Conservation (phyloP, 1,139 yeast species). For the Lodderomyces parapsilosis region DNA sequence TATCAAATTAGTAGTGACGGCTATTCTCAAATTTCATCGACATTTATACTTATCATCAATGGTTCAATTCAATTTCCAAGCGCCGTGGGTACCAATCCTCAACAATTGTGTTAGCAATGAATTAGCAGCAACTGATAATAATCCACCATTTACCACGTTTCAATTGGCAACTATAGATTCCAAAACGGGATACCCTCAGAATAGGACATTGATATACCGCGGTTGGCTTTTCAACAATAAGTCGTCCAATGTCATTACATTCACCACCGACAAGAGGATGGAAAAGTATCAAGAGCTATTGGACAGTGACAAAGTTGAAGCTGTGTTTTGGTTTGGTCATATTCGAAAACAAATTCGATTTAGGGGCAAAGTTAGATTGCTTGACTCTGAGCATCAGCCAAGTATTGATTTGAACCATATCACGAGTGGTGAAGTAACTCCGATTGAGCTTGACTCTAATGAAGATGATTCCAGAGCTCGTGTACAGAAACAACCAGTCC, state of each 20-base stretch:
- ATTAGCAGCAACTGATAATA: constrained; percentile 18
- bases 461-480: constrained; percentile 14
- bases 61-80: constrained; percentile 14
- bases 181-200: constrained; percentile 53
- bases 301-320: constrained; percentile 60
- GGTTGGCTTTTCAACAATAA: constrained; percentile 75
- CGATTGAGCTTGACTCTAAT: constrained; percentile 12
- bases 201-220: constrained; percentile 68
- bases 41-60: too few species aligned
- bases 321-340: constrained; percentile 68
- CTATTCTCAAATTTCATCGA: too few species aligned
- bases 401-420: constrained; percentile 25
- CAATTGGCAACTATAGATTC: constrained; percentile 68
- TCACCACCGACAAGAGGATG: constrained; percentile 74
- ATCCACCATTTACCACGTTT: constrained; percentile 54
- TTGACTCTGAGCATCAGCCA: constrained; percentile 36
- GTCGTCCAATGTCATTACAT: constrained; percentile 64
- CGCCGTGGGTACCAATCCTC: constrained; percentile 17
- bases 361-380: constrained; percentile 59
- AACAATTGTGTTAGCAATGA: constrained; percentile 13
- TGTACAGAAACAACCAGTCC: constrained; percentile 18
- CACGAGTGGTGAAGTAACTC: constrained; percentile 9
- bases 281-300: constrained; percentile 56
- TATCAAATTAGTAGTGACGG: too few species aligned
- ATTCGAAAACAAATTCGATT: constrained; percentile 69